A percentile compares a stretch with the other conserved stretches of the same genome.
phyloP scores from a whole-genome alignment of 352 stramenopile genomes.

The Pythium rishiriense region DNA sequence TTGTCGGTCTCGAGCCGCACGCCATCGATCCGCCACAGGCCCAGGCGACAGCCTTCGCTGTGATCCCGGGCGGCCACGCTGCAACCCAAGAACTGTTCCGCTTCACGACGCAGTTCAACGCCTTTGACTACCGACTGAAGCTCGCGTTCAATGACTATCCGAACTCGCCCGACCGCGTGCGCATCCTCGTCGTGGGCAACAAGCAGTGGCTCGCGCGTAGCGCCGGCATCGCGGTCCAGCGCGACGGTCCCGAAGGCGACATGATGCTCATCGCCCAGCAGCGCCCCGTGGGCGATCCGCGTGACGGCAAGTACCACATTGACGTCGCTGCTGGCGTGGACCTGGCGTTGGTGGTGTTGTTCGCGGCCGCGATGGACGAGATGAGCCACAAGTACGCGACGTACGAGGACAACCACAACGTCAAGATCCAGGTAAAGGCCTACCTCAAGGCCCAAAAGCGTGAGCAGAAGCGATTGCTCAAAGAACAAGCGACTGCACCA shows the following conservation, averaged over 20 bases:
- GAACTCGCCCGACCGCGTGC: neutral
- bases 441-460: neutral
- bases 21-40: neutral
- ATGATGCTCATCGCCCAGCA: constrained; percentile 6
- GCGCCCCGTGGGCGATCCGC: neutral
- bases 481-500: neutral
- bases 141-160: neutral
- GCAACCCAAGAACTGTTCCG: constrained; percentile 1
- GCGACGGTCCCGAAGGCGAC: neutral
- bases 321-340: constrained; percentile 1
- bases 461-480: neutral
- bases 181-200: neutral
- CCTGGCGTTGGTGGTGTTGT: neutral
- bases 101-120: constrained; percentile 7
- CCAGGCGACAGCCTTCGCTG: neutral
- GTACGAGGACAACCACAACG: neutral
- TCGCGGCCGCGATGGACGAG: constrained; percentile 5
- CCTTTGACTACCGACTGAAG: constrained; percentile 3
- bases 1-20: constrained; percentile 6
- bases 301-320: constrained; percentile 1
- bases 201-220: constrained; percentile 11
- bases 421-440: constrained; percentile 3
- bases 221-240: constrained; percentile 8
- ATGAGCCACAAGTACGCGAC: constrained; percentile 6
- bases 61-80: neutral